phyloP scores from a whole-genome alignment of 345 rosid species.

The Brassica rapa region DNA sequence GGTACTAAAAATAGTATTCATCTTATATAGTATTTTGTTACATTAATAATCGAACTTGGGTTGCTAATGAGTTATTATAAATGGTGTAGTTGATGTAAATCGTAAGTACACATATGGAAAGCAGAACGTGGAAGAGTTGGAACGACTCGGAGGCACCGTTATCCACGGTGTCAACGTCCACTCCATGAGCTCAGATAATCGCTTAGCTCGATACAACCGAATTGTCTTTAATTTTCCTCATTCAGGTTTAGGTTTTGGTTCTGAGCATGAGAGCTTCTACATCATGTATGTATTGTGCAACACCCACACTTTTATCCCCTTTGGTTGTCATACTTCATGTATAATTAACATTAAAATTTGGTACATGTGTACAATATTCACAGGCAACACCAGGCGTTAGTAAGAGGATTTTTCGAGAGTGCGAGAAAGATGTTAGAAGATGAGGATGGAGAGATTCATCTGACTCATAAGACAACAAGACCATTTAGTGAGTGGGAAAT shows the following conservation, averaged over 20 bases:
- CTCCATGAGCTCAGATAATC: not conserved
- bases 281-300: not conserved
- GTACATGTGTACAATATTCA: not conserved
- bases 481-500: not conserved
- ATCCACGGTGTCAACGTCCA: constrained; percentile 1
- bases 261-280: not conserved
- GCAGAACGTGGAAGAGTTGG: not conserved
- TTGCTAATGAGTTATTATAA: not conserved
- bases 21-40: not conserved
- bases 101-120: not conserved
- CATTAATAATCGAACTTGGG: not conserved
- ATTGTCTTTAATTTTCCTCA: constrained; percentile 11
- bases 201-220: not conserved
- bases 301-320: not conserved
- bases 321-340: not conserved
- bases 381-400: not conserved
- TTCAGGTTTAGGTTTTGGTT: constrained; percentile 6
- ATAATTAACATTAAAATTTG: not conserved
- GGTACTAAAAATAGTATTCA: not conserved
- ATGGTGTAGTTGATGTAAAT: not conserved
- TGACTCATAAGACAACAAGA: not conserved
- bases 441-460: constrained; percentile 9
- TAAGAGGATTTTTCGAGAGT: constrained; percentile 6
- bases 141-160: not conserved
- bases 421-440: not conserved